These are phyloP conservation scores for Suillus hirtellus DNA, from an alignment of 768 basidiomycete species.

Conservation along the genomic window DNA sequence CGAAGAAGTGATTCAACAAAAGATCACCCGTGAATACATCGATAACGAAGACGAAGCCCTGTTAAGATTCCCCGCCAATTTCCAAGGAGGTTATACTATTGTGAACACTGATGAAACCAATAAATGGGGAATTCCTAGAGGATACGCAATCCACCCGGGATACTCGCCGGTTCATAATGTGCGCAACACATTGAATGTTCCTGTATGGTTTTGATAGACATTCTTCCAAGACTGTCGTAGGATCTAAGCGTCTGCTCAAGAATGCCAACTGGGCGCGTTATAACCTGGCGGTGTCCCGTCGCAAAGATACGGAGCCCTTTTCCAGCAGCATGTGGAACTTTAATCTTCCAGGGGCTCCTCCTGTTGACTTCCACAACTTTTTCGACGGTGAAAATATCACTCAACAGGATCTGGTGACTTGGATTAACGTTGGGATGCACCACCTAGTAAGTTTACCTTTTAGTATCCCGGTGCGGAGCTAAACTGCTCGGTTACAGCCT, in stretches of 20 bases:
- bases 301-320: slow-evolving; percentile 62
- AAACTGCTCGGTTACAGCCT: slow-evolving; percentile 35
- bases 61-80: slow-evolving; percentile 53
- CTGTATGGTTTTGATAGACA: not conserved
- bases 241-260: slow-evolving; percentile 58
- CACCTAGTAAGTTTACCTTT: slow-evolving; percentile 44
- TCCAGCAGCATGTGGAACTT: slow-evolving; percentile 64
- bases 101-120: slow-evolving; percentile 56
- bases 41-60: slow-evolving; percentile 52
- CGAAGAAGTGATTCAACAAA: slow-evolving; percentile 52
- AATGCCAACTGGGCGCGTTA: slow-evolving; percentile 71
- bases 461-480: not conserved
- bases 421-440: slow-evolving; percentile 69
- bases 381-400: slow-evolving; percentile 64
- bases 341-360: slow-evolving; percentile 56
- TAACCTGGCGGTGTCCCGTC: slow-evolving; percentile 56
- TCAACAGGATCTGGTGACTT: slow-evolving; percentile 65
- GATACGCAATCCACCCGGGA: slow-evolving; percentile 64
- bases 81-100: slow-evolving; percentile 57
- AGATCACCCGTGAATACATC: slow-evolving; percentile 48
- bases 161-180: slow-evolving; percentile 54
- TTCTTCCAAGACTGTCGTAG: slow-evolving; percentile 47
- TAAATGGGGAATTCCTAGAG: slow-evolving; percentile 56
- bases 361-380: slow-evolving; percentile 61
- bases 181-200: slow-evolving; percentile 10